Base-by-base conservation (phyloP, 192 early-diverging fungal genomes). In the Entomortierella lignicola region DNA sequence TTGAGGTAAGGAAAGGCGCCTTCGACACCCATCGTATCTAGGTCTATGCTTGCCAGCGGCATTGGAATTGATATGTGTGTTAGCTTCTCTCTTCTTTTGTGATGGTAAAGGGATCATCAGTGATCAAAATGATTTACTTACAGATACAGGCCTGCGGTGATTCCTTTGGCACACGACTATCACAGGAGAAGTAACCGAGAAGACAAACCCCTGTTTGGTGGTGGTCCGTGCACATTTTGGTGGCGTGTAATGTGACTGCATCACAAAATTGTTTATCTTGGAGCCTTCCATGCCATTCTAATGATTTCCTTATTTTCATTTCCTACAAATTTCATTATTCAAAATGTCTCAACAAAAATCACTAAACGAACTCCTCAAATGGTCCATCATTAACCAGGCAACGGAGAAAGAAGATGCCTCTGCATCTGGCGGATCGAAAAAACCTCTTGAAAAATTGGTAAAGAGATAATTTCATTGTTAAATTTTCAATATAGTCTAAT, bases 311-410 rank as follows among this genome's bases (percentile, higher is more conserved):
- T 44, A 42, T 51, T 73, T 55, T n/a, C 57, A 58, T 37, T 58
- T 52, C 60, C n/a, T 59, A 44, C 17, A 42, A 58, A 58, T 63
- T 41, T 8, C 37, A 23, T 50, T 12, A 58, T 42, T 47, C 8
- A 55, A n/a, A 51, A 70, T 69, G 62, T n/a, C 31, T 29, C 82
- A 68, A 57, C 61, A 79, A 66, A 69, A 79, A 52, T 66, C 67
- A 13, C 39, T 93, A 85, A 91, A 93, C 34, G 85, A 94, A 47
- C 82, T 97, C 39, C 84, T 97, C n/a, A 90, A 95, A 79, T 97
- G 95, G 95, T 90, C 92, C 59, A 95, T 95, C 57, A 84, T 86
- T n/a, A 91, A 93, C 34, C 75, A 79, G 67, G 75, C 75, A 11
- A 94, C 93, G 1, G 88, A 87, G 47, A 69, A 71, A 54, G 91